Evolutionary conservation across 148 eudicot genomes (phyloP).

Genomic region (Rhododendron vialii): DNA sequence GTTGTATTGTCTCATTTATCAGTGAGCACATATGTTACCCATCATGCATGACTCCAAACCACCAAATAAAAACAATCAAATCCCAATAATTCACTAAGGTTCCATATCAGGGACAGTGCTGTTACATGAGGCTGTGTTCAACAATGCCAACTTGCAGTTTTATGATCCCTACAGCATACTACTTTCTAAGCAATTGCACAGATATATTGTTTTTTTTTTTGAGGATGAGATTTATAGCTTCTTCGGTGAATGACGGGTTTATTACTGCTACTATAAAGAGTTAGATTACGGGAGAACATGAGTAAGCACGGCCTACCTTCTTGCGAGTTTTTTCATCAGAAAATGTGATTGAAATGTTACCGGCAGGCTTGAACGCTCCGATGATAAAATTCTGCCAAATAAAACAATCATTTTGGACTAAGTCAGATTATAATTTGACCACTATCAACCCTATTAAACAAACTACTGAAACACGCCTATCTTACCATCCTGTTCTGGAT

Average conservation of each 20-base stretch:
- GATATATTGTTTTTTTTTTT: not conserved
- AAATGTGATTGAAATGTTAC: slow-evolving; percentile 70
- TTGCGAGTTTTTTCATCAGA: slow-evolving; percentile 86
- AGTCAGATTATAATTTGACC: not conserved
- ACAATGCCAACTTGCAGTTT: not conserved
- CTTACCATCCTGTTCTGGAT: slow-evolving; percentile 20
- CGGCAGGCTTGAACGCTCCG: slow-evolving; percentile 10
- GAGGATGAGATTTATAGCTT: not conserved
- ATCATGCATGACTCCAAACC: not conserved
- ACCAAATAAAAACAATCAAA: not conserved
- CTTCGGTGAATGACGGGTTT: not conserved
- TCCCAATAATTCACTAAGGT: not conserved
- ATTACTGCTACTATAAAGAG: not conserved
- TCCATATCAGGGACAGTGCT: not conserved
- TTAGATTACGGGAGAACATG: not conserved
- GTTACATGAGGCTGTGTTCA: not conserved
- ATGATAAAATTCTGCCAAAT: not conserved
- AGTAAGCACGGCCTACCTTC: slow-evolving; percentile 45
- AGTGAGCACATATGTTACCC: not conserved
- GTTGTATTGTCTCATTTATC: not conserved
- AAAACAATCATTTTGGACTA: not conserved
- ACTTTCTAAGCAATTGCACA: not conserved
- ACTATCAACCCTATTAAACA: not conserved
- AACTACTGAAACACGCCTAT: not conserved
- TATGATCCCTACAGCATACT: not conserved